phyloP scores from a whole-genome alignment of 441 rosid genomes.

The Manihot esculenta region DNA sequence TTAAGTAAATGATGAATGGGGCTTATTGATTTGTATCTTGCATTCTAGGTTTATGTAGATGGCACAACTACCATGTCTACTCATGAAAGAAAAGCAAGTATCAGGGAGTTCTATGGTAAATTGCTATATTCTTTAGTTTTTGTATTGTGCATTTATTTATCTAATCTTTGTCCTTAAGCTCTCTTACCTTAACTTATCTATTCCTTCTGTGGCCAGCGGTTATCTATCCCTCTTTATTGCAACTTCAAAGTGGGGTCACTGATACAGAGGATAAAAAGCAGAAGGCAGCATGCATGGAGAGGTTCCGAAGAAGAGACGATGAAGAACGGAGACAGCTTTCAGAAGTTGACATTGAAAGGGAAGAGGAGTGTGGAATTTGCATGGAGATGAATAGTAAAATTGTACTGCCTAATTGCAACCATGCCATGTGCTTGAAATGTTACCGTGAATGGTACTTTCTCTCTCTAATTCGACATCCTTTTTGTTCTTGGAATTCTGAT shows the following conservation, averaged over 20 bases:
- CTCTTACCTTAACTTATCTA: conserved; percentile 8
- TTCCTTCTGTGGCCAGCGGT: conserved; percentile 44
- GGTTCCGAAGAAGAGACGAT: conserved; percentile 54
- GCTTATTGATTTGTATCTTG: conserved; percentile 3
- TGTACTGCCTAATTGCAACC: conserved; percentile 62
- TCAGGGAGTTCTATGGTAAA: conserved; percentile 65
- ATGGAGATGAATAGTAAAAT: conserved; percentile 62
- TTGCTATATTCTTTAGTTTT: neutral
- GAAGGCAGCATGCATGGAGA: conserved; percentile 50
- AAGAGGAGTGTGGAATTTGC: conserved; percentile 75
- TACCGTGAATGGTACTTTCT: conserved; percentile 59
- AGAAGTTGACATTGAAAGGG: conserved; percentile 55
- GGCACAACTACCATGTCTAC: conserved; percentile 72
- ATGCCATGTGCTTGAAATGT: conserved; percentile 65
- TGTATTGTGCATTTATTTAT: neutral
- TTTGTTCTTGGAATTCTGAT: neutral
- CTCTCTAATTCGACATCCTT: neutral
- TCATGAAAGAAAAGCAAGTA: conserved; percentile 68
- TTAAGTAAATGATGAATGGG: neutral
- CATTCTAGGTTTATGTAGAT: conserved; percentile 53
- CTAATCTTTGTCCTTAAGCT: neutral
- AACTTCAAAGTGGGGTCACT: conserved; percentile 58
- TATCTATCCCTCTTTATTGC: conserved; percentile 63
- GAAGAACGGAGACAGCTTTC: conserved; percentile 30
- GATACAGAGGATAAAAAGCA: conserved; percentile 61